These are phyloP conservation scores for Rhizopogon vinicolor DNA, from an alignment of 768 basidiomycete species.

Conservation along the genomic window DNA sequence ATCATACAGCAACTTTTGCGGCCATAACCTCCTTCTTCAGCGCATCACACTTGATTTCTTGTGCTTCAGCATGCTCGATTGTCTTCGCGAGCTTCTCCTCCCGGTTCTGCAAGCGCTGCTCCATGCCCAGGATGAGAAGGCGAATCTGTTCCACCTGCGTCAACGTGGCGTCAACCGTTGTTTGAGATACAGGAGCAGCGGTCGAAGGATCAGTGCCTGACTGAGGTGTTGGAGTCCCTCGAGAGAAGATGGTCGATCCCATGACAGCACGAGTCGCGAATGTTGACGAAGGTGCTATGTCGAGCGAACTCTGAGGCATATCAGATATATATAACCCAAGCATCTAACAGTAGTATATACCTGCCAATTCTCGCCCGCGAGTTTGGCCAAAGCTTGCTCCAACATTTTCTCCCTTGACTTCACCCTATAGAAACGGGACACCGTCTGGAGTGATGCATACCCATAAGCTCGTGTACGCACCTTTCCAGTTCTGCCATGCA, in stretches of 20 bases:
- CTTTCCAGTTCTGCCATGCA: slow-evolving; percentile 79
- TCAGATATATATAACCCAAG: not conserved
- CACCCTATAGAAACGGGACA: slow-evolving; percentile 31
- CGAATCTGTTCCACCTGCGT: slow-evolving; percentile 68
- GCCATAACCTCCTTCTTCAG: slow-evolving; percentile 36
- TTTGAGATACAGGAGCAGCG: slow-evolving; percentile 14
- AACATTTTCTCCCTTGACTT: slow-evolving; percentile 73
- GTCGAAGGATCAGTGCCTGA: slow-evolving; percentile 11
- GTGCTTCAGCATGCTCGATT: slow-evolving; percentile 55
- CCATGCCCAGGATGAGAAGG: slow-evolving; percentile 69
- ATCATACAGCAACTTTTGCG: slow-evolving; percentile 13
- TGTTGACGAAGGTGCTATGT: slow-evolving; percentile 29
- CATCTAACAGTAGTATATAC: slow-evolving; percentile 28
- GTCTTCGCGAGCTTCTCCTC: slow-evolving; percentile 59
- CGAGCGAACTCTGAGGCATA: slow-evolving; percentile 24
- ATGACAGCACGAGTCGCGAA: slow-evolving; percentile 22
- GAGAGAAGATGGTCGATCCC: slow-evolving; percentile 23
- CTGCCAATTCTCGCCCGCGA: slow-evolving; percentile 84
- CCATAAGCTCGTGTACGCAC: slow-evolving; percentile 29
- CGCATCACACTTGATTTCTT: slow-evolving; percentile 50
- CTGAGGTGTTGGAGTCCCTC: slow-evolving; percentile 10
- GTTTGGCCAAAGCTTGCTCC: slow-evolving; percentile 63
- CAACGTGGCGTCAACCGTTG: slow-evolving; percentile 35
- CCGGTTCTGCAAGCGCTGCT: slow-evolving; percentile 59
- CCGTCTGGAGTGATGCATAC: not conserved